Conservation (phyloP, 176 grass and related monocot species). For the Saccharum officinarum region DNA sequence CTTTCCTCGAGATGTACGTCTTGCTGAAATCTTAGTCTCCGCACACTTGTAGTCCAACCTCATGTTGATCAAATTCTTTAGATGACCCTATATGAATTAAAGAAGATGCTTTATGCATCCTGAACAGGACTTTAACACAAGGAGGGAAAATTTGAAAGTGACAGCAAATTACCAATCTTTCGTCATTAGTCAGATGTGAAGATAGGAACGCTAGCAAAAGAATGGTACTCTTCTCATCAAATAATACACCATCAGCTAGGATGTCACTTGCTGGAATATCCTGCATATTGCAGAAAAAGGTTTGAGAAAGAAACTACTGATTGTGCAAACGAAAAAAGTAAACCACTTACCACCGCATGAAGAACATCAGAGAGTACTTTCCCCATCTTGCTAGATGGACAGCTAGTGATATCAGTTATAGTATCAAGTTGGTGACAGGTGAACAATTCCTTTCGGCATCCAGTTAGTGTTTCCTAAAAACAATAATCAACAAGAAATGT, state of each 20-base stretch:
- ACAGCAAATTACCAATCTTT: conserved; percentile 53
- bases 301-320: conserved; percentile 21
- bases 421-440: conserved; percentile 26
- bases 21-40: conserved; percentile 21
- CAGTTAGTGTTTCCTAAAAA: conserved; percentile 46
- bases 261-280: conserved; percentile 47
- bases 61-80: conserved; percentile 35
- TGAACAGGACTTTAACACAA: conserved; percentile 11
- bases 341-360: conserved; percentile 37
- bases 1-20: conserved; percentile 26
- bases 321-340: conserved; percentile 27
- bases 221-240: conserved; percentile 54
- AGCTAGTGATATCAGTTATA: conserved; percentile 4
- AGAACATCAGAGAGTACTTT: conserved; percentile 41
- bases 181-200: conserved; percentile 48
- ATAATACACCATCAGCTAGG: conserved; percentile 39
- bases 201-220: conserved; percentile 56
- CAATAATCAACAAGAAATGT: conserved; percentile 34
- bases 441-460: conserved; percentile 43
- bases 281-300: conserved; percentile 40
- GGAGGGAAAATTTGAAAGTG: conserved; percentile 12
- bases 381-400: conserved; percentile 25
- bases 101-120: neutral
- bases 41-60: conserved; percentile 9
- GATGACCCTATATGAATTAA: conserved; percentile 47